A percentile compares a stretch with the other conserved stretches of the same genome.
Conservation (phyloP, 2,329 filamentous ascomycete genomes). For the Gaeumannomyces sp. region DNA sequence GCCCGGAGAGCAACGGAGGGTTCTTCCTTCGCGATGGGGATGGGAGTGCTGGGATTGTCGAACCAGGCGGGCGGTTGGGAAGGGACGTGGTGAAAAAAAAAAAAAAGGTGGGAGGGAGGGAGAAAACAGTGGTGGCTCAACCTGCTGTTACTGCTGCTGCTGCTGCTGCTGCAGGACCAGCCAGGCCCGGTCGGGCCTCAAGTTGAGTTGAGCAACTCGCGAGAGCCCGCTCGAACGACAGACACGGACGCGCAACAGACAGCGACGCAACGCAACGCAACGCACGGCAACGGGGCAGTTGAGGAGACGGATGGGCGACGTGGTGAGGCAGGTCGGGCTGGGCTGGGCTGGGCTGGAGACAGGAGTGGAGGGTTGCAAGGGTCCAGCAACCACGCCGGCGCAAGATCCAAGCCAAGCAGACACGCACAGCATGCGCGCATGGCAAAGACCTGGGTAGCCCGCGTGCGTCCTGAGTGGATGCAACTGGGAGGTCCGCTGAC, state of each 20-base stretch:
- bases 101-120: background rate
- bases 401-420: background rate
- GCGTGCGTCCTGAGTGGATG: background rate
- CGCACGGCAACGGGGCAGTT: background rate
- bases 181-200: background rate
- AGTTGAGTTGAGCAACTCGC: background rate
- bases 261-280: background rate
- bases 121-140: background rate
- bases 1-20: background rate
- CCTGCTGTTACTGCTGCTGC: background rate
- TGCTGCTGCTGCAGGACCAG: background rate
- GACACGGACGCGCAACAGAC: background rate
- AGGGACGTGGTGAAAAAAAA: background rate
- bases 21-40: background rate
- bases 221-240: background rate
- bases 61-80: slow-evolving; percentile 8
- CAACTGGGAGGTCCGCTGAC: slow-evolving; percentile 8
- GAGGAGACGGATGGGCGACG: background rate
- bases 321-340: slow-evolving; percentile 1
- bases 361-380: background rate
- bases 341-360: slow-evolving; percentile 1
- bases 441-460: background rate
- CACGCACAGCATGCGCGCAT: background rate
- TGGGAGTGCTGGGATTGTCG: background rate
- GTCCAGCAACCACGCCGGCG: slow-evolving; percentile 1